A percentile compares a stretch with the other conserved stretches of the same genome.
Evolutionary conservation across 768 basidiomycete species (phyloP).

Genomic region (Amyloporia xantha): DNA sequence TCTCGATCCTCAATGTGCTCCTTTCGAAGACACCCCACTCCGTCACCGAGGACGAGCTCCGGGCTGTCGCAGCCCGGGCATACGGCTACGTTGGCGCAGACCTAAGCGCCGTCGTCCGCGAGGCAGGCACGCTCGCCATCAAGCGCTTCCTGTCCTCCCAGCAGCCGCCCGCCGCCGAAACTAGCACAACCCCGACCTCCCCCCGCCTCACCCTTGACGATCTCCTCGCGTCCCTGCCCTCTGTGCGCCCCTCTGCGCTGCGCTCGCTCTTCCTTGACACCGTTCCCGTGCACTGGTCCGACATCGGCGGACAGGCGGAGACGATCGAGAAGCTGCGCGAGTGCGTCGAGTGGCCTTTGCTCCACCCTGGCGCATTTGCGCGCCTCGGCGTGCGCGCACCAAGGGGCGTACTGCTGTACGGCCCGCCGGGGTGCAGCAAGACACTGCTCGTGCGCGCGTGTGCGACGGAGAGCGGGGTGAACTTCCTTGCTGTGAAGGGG

Average conservation of each 20-base stretch:
- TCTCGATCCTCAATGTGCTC: slow-evolving; percentile 82
- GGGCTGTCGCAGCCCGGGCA: slow-evolving; percentile 63
- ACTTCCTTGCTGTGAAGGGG: slow-evolving; percentile 95
- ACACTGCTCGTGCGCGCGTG: slow-evolving; percentile 89
- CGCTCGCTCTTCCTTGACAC: slow-evolving; percentile 88
- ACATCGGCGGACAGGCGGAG: slow-evolving; percentile 81
- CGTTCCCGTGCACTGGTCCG: slow-evolving; percentile 73
- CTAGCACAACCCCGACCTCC: slow-evolving; percentile 3
- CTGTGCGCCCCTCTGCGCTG: slow-evolving; percentile 88
- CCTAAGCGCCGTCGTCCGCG: slow-evolving; percentile 83
- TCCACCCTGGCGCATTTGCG: slow-evolving; percentile 80
- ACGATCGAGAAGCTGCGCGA: slow-evolving; percentile 86
- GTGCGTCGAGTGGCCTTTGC: slow-evolving; percentile 91
- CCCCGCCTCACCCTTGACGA: slow-evolving; percentile 52
- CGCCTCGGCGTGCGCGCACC: slow-evolving; percentile 85
- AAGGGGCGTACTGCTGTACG: slow-evolving; percentile 86
- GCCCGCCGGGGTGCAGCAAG: slow-evolving; percentile 97
- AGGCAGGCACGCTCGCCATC: slow-evolving; percentile 88
- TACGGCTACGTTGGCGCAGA: slow-evolving; percentile 99
- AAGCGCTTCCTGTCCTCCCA: slow-evolving; percentile 60
- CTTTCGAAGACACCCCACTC: slow-evolving; percentile 74
- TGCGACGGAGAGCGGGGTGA: slow-evolving; percentile 89
- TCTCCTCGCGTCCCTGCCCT: slow-evolving; percentile 62
- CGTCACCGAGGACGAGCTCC: slow-evolving; percentile 54
- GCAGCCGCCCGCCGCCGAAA: slow-evolving; percentile 9